Evolutionary conservation across 2,329 filamentous ascomycete species (phyloP), one percentile per base, ranked within the genome.

Genomic region (Talaromyces amestolkiae): DNA sequence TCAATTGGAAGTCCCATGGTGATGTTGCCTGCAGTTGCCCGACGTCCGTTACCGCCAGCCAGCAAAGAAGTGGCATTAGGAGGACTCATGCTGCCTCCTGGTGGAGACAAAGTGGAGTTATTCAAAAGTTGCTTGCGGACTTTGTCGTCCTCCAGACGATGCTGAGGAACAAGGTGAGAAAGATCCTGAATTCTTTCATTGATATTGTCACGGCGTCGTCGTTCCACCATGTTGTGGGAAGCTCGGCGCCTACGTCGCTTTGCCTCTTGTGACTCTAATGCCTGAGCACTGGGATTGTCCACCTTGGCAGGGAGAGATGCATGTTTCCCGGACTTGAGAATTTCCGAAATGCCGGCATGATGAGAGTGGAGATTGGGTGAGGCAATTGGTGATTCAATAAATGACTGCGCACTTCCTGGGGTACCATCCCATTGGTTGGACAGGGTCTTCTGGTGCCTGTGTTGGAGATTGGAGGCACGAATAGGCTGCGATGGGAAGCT

Each of bases 121-220:
- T 93, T 98, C 73, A 94, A 88, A 63, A 98, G 89, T 74, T 97
- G 89, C 80, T 98, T 98, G 70, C 93, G 90, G 58, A 98, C 91
- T 81, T 97, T 97, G 79, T 99, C 95, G 74, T 98, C 95, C 73
- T 99, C 95, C 2, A 99, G 84, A 67, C 95, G 89, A 78, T 99
- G 95, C 67, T 89, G 85, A 27, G 95, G 95, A 2, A 99, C 94
- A 19, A 99, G 86, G 72, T 93, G 92, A 74, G 94, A 97, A 8
- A 99, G 85, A 74, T 99, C 95, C 74, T 98, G 94, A 68, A 99
- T 99, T 51, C 95, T 89, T 79, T 99, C 95, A 72, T 99, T 99
- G 83, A 99, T 99, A 76, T 98, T 98, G 81, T 98, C 95, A 68
- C 95, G 88, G 68, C 95, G 90, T 61, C 95, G 89, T 65, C 95